Conservation (phyloP, 2,329 filamentous ascomycete species). For the Calonectria ilicicola region DNA sequence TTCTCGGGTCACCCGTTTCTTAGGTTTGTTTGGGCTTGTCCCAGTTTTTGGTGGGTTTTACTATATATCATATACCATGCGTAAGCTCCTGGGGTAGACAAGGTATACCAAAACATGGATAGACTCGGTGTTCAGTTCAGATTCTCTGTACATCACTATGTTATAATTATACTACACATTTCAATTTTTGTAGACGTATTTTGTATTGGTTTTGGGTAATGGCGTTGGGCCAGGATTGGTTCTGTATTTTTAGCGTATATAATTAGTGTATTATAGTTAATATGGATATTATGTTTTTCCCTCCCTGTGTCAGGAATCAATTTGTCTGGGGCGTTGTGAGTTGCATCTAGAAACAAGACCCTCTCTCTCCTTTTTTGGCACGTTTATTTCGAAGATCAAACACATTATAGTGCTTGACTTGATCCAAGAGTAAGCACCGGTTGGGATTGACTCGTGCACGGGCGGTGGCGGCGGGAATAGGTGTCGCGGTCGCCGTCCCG, state of each 20-base stretch:
- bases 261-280: not conserved
- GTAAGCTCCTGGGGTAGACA: slow-evolving; percentile 44
- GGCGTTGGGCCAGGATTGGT: not conserved
- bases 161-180: slow-evolving; percentile 17
- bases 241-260: slow-evolving; percentile 5
- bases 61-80: slow-evolving; percentile 39
- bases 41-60: slow-evolving; percentile 24
- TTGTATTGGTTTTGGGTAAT: not conserved
- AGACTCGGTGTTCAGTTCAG: slow-evolving; percentile 41
- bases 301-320: not conserved
- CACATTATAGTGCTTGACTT: not conserved
- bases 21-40: slow-evolving; percentile 24
- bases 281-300: not conserved
- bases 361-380: not conserved
- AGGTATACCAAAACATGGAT: slow-evolving; percentile 46
- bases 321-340: not conserved
- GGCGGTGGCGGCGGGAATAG: not conserved
- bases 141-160: slow-evolving; percentile 24
- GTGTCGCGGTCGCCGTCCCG: too few species aligned
- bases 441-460: not conserved
- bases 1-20: slow-evolving; percentile 18
- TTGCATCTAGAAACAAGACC: not conserved
- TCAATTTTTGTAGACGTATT: slow-evolving; percentile 6
- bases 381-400: not conserved
- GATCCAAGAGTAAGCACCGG: not conserved